Evolutionary conservation across 2,329 filamentous ascomycete species (phyloP).

Genomic region (Aspergillus sergii): DNA sequence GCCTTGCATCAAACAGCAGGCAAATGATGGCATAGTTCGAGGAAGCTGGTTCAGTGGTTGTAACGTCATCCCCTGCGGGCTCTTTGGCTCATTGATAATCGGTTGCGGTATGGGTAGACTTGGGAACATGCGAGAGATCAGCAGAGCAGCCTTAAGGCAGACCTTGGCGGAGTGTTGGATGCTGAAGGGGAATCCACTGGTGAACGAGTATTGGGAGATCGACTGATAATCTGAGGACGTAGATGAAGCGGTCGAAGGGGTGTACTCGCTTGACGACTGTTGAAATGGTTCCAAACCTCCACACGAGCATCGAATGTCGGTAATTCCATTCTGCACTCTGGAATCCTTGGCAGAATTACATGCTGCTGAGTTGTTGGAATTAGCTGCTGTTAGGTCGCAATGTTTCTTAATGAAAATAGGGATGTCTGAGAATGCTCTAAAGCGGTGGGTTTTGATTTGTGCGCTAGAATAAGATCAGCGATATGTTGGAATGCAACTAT

Average conservation of each 20-base stretch:
- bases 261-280: constrained; percentile 33
- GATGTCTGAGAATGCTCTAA: constrained; percentile 49
- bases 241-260: constrained; percentile 37
- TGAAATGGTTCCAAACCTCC: constrained; percentile 34
- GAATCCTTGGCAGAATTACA: constrained; percentile 12
- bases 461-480: constrained; percentile 34
- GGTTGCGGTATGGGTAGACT: constrained; percentile 42
- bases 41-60: constrained; percentile 31
- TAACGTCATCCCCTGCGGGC: constrained; percentile 18
- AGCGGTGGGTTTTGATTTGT: constrained; percentile 50
- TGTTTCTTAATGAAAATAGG: constrained; percentile 50
- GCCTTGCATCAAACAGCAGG: constrained; percentile 51
- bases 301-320: constrained; percentile 36
- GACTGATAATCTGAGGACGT: constrained; percentile 34
- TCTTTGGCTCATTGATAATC: constrained; percentile 19
- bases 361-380: constrained; percentile 16
- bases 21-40: constrained; percentile 51
- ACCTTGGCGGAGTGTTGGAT: constrained; percentile 45
- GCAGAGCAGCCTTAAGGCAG: constrained; percentile 43
- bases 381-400: constrained; percentile 45
- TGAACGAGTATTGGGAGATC: constrained; percentile 32
- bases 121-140: constrained; percentile 46
- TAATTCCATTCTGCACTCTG: constrained; percentile 24
- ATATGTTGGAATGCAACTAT: not conserved
- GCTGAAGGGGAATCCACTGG: constrained; percentile 44